Conservation (phyloP, 1,284 basidiomycete genomes). For the Pseudozyma sp. region DNA sequence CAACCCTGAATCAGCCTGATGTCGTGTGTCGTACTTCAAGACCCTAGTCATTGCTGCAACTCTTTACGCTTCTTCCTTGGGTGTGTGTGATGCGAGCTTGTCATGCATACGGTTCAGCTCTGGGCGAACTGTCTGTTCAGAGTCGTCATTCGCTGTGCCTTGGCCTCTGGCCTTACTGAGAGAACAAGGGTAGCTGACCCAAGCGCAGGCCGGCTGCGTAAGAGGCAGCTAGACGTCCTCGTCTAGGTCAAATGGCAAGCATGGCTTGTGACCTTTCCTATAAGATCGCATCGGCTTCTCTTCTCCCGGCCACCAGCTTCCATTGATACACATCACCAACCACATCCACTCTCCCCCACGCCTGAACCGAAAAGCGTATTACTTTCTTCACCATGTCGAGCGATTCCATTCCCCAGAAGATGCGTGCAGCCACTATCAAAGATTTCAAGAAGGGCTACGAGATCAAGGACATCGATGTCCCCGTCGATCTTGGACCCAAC, state of each 20-base stretch:
- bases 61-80: not conserved
- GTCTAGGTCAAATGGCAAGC: not conserved
- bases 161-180: no score
- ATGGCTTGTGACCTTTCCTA: not conserved
- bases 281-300: not conserved
- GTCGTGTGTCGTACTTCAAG: constrained; percentile 18
- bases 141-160: not conserved
- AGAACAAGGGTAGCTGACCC: no score
- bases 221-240: not conserved
- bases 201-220: no score
- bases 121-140: not conserved
- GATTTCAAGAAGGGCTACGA: constrained; percentile 58
- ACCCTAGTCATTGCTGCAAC: constrained; percentile 6
- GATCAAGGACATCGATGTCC: constrained; percentile 53
- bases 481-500: constrained; percentile 40
- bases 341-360: not conserved
- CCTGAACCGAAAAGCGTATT: not conserved
- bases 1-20: constrained; percentile 21
- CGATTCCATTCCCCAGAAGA: constrained; percentile 49
- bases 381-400: constrained; percentile 35
- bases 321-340: constrained; percentile 1
- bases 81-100: not conserved
- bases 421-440: constrained; percentile 58
- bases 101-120: not conserved
- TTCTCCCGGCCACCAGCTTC: not conserved